A percentile compares a stretch with the other conserved stretches of the same genome.
Evolutionary conservation across 768 basidiomycete genomes (phyloP).

Genomic region (Russula sp.): DNA sequence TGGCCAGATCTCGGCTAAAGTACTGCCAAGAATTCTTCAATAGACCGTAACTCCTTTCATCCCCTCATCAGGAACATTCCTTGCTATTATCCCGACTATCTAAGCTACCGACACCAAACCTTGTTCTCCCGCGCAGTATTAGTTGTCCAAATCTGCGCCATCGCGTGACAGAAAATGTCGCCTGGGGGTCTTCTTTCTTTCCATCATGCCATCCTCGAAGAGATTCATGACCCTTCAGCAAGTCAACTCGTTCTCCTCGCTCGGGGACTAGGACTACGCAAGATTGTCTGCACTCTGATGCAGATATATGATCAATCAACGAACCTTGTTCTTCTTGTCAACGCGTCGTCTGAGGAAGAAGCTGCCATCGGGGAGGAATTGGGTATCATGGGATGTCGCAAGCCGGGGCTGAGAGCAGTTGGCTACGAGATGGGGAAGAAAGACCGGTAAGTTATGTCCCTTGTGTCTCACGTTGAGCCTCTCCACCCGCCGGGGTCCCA

Average conservation of each 20-base stretch:
- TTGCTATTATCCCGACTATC: not conserved
- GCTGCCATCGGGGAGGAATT: conserved; percentile 88
- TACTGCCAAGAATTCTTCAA: not conserved
- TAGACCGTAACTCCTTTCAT: not conserved
- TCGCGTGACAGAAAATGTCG: conserved; percentile 14
- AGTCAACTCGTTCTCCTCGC: conserved; percentile 76
- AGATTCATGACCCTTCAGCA: conserved; percentile 66
- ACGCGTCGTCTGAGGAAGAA: conserved; percentile 83
- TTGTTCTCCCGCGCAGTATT: not conserved
- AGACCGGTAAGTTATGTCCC: conserved; percentile 54
- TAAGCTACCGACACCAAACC: not conserved
- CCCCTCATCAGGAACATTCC: not conserved
- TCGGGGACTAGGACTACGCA: conserved; percentile 83
- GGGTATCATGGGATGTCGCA: conserved; percentile 84
- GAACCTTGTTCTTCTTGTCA: conserved; percentile 79
- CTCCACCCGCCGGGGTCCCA: not conserved
- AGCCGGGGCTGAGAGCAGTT: conserved; percentile 77
- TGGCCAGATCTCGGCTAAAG: not conserved
- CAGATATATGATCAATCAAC: conserved; percentile 88
- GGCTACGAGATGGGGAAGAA: conserved; percentile 74
- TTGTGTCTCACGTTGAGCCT: not conserved
- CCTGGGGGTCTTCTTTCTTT: conserved; percentile 43
- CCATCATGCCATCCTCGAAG: conserved; percentile 60
- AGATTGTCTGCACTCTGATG: conserved; percentile 78
- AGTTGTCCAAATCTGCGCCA: not conserved